Percentiles rank a stretch among this genome's conserved stretches.
Evolutionary conservation across 1,284 basidiomycete genomes (phyloP).

Genomic region (Ustilago lituana): DNA sequence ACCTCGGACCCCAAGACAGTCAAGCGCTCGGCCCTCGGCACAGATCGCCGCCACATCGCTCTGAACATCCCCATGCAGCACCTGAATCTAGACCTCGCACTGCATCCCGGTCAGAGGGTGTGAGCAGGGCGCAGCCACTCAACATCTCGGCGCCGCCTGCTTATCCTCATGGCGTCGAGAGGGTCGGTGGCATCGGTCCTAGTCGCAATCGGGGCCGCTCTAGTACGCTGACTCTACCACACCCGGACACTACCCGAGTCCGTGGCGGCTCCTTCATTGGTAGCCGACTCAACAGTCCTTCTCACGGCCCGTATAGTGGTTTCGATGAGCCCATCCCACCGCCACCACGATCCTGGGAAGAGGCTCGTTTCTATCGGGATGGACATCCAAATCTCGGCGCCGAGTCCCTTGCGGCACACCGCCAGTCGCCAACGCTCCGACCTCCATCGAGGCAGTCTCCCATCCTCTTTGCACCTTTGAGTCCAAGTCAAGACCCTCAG

Average conservation of each 20-base stretch:
- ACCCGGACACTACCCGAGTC: conserved; percentile 15
- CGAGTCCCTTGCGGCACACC: conserved; percentile 3
- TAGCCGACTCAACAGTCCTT: conserved; percentile 21
- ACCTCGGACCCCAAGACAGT: conserved; percentile 3
- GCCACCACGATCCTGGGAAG: conserved; percentile 38
- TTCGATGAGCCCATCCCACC: conserved; percentile 23
- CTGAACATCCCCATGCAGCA: conserved; percentile 16
- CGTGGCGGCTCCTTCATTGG: conserved; percentile 25
- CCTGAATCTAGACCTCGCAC: conserved; percentile 10
- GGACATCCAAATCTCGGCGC: conserved; percentile 2
- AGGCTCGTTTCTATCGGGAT: conserved; percentile 15
- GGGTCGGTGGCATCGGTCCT: conserved; percentile 31
- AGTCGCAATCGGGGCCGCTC: conserved; percentile 44
- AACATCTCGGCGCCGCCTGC: conserved; percentile 21
- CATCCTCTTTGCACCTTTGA: conserved; percentile 46
- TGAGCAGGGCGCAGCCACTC: conserved; percentile 18
- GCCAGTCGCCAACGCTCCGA: conserved; percentile 17
- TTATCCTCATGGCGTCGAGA: conserved; percentile 16
- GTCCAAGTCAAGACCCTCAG: conserved; percentile 28
- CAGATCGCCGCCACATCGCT: conserved; percentile 20
- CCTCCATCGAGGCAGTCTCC: conserved; percentile 34
- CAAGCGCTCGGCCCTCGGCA: conserved; percentile 1
- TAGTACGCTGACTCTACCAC: conserved; percentile 39
- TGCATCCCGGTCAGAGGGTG: conserved; percentile 16
- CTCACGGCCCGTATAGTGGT: conserved; percentile 6